Percentiles rank a stretch among this genome's conserved stretches.
Evolutionary conservation across 306 rosid species (phyloP).

Genomic region (Fagus sylvatica): DNA sequence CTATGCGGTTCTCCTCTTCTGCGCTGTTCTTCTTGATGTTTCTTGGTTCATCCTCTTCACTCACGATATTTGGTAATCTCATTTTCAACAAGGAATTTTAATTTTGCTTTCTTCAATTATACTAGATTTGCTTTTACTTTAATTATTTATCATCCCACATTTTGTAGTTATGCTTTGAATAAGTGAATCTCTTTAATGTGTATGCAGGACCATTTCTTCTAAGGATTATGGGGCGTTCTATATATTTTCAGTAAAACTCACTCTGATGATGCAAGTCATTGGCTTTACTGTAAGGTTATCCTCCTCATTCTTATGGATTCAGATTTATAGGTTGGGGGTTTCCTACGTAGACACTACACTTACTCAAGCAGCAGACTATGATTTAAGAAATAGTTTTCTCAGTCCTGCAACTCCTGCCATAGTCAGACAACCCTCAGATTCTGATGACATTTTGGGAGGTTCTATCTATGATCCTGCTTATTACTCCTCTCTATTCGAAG

Average conservation of each 20-base stretch:
- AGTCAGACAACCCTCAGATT: conserved; percentile 60
- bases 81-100: too few relatives aligned
- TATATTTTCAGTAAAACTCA: conserved; percentile 80
- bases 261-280: conserved; percentile 72
- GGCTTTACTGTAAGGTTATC: conserved; percentile 73
- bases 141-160: too few relatives aligned
- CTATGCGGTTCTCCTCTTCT: conserved; percentile 86
- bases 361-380: conserved; percentile 65
- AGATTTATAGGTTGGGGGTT: conserved; percentile 91
- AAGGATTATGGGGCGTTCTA: conserved; percentile 40
- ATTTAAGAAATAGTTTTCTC: conserved; percentile 79
- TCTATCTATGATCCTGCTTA: conserved; percentile 82
- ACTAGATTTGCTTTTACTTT: too few relatives aligned
- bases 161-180: not conserved
- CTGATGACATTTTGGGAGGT: conserved; percentile 89
- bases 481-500: conserved; percentile 80
- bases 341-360: conserved; percentile 51
- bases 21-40: conserved; percentile 68
- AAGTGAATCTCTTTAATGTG: conserved; percentile 22
- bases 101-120: too few relatives aligned
- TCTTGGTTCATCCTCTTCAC: conserved; percentile 82
- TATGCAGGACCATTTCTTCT: conserved; percentile 74
- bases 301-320: conserved; percentile 89
- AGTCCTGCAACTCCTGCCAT: conserved; percentile 72
- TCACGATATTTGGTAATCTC: conserved; percentile 61